These are phyloP conservation scores for Rhynchospora pubera DNA, from an alignment of 176 grass and related monocot species.

Conservation along the genomic window DNA sequence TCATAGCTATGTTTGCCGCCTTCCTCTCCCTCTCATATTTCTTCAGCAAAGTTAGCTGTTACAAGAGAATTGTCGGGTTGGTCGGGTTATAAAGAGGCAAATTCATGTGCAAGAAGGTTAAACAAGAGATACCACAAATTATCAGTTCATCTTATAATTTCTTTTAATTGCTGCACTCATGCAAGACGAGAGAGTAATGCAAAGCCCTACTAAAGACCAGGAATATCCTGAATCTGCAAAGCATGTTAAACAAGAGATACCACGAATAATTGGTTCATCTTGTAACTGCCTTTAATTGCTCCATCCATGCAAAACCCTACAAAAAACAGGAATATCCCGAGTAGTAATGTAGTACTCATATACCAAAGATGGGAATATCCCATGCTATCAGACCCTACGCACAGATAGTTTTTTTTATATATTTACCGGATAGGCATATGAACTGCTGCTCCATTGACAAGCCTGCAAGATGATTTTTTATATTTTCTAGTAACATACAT, in stretches of 20 bases:
- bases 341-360: neutral
- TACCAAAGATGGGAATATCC: too few relatives aligned
- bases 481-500: neutral
- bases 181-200: neutral
- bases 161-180: neutral
- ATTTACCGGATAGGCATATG: neutral
- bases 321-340: neutral
- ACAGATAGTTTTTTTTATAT: neutral
- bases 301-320: neutral
- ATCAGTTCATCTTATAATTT: neutral
- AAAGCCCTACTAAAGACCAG: neutral
- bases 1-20: conserved; percentile 58
- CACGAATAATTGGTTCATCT: neutral
- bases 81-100: neutral
- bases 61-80: neutral
- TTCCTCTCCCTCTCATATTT: conserved; percentile 71
- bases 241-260: neutral
- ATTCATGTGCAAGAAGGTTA: neutral
- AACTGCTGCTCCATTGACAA: neutral
- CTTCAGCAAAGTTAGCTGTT: conserved; percentile 55
- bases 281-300: neutral
- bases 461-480: neutral
- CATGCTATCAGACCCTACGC: neutral
- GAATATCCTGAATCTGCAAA: neutral
- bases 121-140: neutral